phyloP scores from a whole-genome alignment of 306 rosid species.

The Carpinus viminea region DNA sequence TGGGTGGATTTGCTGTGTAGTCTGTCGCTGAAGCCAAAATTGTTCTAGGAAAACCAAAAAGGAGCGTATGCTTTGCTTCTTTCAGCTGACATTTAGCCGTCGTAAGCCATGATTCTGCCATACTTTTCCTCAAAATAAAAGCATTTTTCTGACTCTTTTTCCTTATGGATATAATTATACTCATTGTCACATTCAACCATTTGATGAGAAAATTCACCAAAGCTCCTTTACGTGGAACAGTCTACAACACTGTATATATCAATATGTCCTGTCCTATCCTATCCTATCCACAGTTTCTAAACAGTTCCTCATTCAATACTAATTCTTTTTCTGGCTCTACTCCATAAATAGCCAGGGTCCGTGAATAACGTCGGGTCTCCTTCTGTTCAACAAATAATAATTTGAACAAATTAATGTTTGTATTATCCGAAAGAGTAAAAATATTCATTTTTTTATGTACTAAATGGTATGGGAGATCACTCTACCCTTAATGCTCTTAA shows the following conservation, averaged over 20 bases:
- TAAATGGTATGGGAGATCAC: too few species aligned
- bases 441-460: too few species aligned
- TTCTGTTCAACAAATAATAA: too few species aligned
- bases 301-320: too few species aligned
- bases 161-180: not conserved
- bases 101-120: not conserved
- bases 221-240: not conserved
- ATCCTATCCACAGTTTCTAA: not conserved
- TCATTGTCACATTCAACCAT: slow-evolving; percentile 6
- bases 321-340: too few species aligned
- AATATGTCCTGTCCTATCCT: not conserved
- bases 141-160: not conserved
- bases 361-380: not conserved
- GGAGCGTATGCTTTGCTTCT: slow-evolving; percentile 7
- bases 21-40: slow-evolving; percentile 1
- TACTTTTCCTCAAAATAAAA: not conserved
- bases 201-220: not conserved
- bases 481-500: too few species aligned
- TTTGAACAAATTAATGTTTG: too few species aligned
- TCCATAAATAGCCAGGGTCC: not conserved
- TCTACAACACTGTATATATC: not conserved
- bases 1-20: not conserved
- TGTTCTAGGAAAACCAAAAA: slow-evolving; percentile 5
- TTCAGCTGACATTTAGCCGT: slow-evolving; percentile 1
- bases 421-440: too few species aligned